Evolutionary conservation across 208 protist genomes (phyloP), one percentile per base, ranked within the genome.

Genomic region (Leptomonas pyrrhocoris): DNA sequence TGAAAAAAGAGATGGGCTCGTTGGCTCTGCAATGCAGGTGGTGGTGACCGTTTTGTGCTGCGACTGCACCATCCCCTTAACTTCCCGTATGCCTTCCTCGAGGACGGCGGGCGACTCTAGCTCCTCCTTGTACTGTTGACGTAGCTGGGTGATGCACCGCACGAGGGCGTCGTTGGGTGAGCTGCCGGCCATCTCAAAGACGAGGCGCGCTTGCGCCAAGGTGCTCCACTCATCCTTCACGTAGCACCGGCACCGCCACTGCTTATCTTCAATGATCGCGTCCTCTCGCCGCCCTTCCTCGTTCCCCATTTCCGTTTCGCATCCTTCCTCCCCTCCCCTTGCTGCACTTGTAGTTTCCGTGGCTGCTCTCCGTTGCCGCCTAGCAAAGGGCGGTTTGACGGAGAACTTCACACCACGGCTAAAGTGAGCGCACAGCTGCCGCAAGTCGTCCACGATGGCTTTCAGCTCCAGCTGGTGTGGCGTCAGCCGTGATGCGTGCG

Each of bases 201-300:
- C 84, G 23, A 92, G 80, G n/a, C 56, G 43, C 28, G 85, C 79
- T 43, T 66, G 85, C 2, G 82, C 72, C 16, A 77, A 73, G 18
- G 85, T 69, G 49, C 77, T 80, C 92, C 92, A 96, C 61, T 96
- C 89, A 46, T 94, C 88, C 55, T 89, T 88, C 49, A 90, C 76
- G 70, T 96, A 96, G 56, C 84, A 89, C 11, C 92, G 83, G 46
- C 92, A 96, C 27, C 82, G 80, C 84, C 85, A 96, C 25, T 54
- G 66, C 6, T 56, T 59, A 56, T 51, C 62, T 19, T 23, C 59
- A n/a, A 7, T 19, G 7, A 28, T 31, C 54, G 36, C 36, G 18
- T 42, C 36, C 27, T 50, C 46, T 27, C 45, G 31, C n/a, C 45
- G 25, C 54, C 46, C 30, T 2, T 45, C 59, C n/a, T 71, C 56